Base-by-base conservation (phyloP, 768 basidiomycete species). In the Erythrobasidium yunnanense region DNA sequence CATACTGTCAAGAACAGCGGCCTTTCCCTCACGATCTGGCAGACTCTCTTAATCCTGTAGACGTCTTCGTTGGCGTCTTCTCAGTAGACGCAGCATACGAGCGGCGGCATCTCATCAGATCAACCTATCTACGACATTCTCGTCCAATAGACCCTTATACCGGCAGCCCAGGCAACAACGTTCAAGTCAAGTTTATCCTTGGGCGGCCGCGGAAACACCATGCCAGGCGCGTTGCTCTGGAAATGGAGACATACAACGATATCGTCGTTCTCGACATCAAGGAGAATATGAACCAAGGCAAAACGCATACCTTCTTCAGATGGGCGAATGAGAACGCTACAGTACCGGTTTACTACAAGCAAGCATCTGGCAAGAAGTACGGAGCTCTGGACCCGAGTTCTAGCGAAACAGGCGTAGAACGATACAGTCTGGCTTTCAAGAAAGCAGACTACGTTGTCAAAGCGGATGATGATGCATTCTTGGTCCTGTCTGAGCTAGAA, bases 271-370 rank as follows among this genome's bases (percentile, higher is more conserved):
- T 74, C 56, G 73, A 74, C 53, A 55, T 70, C 15, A 65, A 62
- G 85, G 93, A 97, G 78, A 95, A 96, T 76, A 96, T 97, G 93
- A 96, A 97, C 76, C 79, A 82, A 52, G 93, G 93, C 65, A 97
- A 97, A 77, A 87, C 88, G 3, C 81, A 93, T 73, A 83, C 86
- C 1, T 97, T 85, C 78, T 96, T 91, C 79, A 83, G 83, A 15
- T 97, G 93, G 93, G 89, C 92, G 3, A 83, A 88, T 35, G 82
- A 85, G 73, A 85, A 88, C 71, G 90, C 90, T 8, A 90, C 88
- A 83, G 90, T 96, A 0, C 79, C 86, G 47, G 71, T 75, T n/a
- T 73, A 71, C 69, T 71, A 66, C 51, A 35, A 56, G 45, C 46
- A 22, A 29, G 35, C 7, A 51, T n/a, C 29, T 54, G 22, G 49